phyloP scores from a whole-genome alignment of 2,329 filamentous ascomycete species.

The Mollisiaceae sp. region DNA sequence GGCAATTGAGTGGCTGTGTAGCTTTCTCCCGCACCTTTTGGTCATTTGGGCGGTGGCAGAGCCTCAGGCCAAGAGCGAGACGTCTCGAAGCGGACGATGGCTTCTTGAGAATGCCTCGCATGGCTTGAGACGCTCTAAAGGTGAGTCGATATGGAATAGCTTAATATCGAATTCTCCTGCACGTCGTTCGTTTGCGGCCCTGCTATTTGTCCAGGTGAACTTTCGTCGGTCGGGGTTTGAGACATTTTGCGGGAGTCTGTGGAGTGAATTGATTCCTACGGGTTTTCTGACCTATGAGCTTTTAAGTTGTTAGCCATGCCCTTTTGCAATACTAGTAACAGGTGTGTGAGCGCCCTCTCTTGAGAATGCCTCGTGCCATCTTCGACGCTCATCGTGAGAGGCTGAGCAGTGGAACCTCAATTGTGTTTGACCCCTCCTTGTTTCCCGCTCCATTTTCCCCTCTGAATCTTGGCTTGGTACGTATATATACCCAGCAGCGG shows the following conservation, averaged over 20 bases:
- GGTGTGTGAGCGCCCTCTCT: neutral
- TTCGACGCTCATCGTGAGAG: neutral
- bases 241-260: constrained; percentile 2
- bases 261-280: neutral
- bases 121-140: neutral
- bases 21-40: neutral
- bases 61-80: neutral
- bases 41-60: constrained; percentile 2
- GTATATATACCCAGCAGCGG: neutral
- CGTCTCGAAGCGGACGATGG: neutral
- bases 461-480: neutral
- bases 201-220: neutral
- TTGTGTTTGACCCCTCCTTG: neutral
- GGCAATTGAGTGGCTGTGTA: neutral
- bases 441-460: neutral
- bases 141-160: neutral
- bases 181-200: neutral
- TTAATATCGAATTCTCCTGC: neutral
- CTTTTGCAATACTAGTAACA: neutral
- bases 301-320: neutral
- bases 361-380: neutral
- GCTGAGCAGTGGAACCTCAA: constrained; percentile 3
- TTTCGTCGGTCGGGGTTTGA: neutral
- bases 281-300: neutral
- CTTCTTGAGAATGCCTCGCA: neutral